phyloP scores from a whole-genome alignment of 2,329 filamentous ascomycete species.

The Dactylonectria macrodidyma region DNA sequence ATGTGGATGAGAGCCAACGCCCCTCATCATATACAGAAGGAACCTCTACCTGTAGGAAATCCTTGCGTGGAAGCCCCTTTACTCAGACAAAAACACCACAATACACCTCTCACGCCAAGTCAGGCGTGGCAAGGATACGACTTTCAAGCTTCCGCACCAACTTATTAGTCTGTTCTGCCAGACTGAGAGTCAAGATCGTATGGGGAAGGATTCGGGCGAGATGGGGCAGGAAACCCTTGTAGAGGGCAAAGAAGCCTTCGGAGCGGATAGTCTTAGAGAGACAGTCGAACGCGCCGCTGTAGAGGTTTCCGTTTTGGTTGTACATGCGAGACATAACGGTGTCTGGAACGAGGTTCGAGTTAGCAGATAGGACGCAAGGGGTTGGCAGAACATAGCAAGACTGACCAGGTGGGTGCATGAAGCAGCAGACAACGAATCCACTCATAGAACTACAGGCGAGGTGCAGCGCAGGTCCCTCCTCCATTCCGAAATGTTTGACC shows the following conservation, averaged over 20 bases:
- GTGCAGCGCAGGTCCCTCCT: constrained; percentile 92
- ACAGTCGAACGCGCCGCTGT: constrained; percentile 93
- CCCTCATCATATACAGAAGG: constrained; percentile 35
- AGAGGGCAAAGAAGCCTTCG: constrained; percentile 92
- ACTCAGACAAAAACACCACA: not conserved
- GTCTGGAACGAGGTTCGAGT: constrained; percentile 64
- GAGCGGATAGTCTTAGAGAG: constrained; percentile 91
- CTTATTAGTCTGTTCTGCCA: constrained; percentile 98
- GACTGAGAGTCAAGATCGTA: constrained; percentile 91
- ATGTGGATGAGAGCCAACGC: constrained; percentile 27
- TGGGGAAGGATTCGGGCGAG: constrained; percentile 94
- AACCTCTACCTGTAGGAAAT: constrained; percentile 20
- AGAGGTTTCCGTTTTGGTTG: constrained; percentile 98
- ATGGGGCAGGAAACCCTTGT: constrained; percentile 98
- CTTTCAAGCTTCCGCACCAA: constrained; percentile 84
- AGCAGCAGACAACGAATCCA: constrained; percentile 95
- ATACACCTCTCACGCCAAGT: constrained; percentile 42
- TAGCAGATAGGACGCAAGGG: not conserved
- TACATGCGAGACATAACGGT: constrained; percentile 99
- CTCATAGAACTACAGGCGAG: constrained; percentile 89
- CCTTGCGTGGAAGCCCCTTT: constrained; percentile 3
- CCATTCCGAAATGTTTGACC: constrained; percentile 86
- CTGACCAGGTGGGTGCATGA: constrained; percentile 96
- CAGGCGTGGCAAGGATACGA: constrained; percentile 63
- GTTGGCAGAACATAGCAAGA: constrained; percentile 16